These are phyloP conservation scores for Meredithiella fracta DNA, from an alignment of 2,329 filamentous ascomycete genomes.

Conservation along the genomic window DNA sequence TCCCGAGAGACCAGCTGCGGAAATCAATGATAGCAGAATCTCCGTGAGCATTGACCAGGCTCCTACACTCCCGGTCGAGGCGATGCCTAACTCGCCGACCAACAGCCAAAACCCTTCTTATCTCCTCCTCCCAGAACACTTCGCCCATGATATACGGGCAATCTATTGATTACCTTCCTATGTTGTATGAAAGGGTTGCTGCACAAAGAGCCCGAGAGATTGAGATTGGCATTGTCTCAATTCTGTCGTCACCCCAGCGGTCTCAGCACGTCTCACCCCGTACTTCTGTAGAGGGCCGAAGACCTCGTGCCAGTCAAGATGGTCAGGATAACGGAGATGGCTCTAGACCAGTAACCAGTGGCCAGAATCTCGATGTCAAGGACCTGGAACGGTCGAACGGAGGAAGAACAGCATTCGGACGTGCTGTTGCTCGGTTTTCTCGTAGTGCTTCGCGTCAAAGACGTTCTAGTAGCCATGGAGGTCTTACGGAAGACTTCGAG, in stretches of 20 bases:
- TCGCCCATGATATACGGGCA: too few relatives aligned
- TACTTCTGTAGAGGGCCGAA: slow-evolving; percentile 3
- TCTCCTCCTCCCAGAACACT: not conserved
- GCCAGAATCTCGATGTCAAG: not conserved
- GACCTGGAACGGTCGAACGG: not conserved
- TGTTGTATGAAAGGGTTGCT: slow-evolving; percentile 4
- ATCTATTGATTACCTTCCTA: slow-evolving; percentile 5
- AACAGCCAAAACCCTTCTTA: too few relatives aligned
- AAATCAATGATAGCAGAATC: not conserved
- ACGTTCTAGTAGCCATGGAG: slow-evolving; percentile 13
- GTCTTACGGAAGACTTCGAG: not conserved
- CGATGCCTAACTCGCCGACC: slow-evolving; percentile 6
- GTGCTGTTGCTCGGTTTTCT: slow-evolving; percentile 13
- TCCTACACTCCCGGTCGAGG: slow-evolving; percentile 9
- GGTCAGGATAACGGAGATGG: slow-evolving; percentile 3
- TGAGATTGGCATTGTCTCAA: not conserved
- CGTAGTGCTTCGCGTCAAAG: slow-evolving; percentile 13
- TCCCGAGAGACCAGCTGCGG: not conserved
- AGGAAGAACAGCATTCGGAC: slow-evolving; percentile 10
- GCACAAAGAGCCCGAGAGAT: not conserved
- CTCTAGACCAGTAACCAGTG: not conserved
- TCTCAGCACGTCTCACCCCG: slow-evolving; percentile 7
- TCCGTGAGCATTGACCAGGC: slow-evolving; percentile 9
- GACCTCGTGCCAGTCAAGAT: slow-evolving; percentile 8
- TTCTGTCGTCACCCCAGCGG: not conserved